Base-by-base conservation (phyloP, 2,329 filamentous ascomycete genomes). In the Mollisiaceae sp. region DNA sequence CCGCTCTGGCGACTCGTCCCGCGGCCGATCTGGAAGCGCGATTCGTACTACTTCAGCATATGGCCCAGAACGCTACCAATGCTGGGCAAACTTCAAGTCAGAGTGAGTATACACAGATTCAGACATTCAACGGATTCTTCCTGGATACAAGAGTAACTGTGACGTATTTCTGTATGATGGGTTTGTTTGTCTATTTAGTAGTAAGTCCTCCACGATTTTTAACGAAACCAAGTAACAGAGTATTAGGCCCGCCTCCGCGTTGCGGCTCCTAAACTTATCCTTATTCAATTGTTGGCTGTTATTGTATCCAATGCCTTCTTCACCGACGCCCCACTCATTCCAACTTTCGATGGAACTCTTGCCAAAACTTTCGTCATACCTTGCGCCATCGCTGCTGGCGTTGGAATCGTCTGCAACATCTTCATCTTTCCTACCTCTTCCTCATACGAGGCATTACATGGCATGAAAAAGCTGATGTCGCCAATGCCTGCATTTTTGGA, bases 121-220 rank as follows among this genome's bases (percentile, higher is more conserved):
- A 52, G 47, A 52, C n/a, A 52, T 52, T 22, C 47, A 52, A 27
- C 20, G 47, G 47, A 27, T 52, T 52, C 24, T 22, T 52, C 24
- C 24, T 52, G 15, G 47, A 52, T n/a, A 27, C 20, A 22, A 52
- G 47, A 12, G 47, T 52, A 18, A 52, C 47, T 3, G n/a, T 27
- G 11, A 27, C 24, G n/a, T 52, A 52, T 52, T 52, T 52, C 24
- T 22, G n/a, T 6, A 22, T 52, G 24, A 52, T 52, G 24, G 20
- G n/a, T 11, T 22, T 52, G 20, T 52, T 52, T 52, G 24, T 52
- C 11, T 52, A 52, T 22, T 27, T 52, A n/a, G 24, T 52, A 15
- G 47, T 22, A 22, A 4, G 47, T 5, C n/a, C 14, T 22, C 11
- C n/a, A 22, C 11, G 14, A n/a, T 15, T n/a, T 22, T 22, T n/a